phyloP scores from a whole-genome alignment of 1,284 basidiomycete species.

The Ustilago vetiveriae region DNA sequence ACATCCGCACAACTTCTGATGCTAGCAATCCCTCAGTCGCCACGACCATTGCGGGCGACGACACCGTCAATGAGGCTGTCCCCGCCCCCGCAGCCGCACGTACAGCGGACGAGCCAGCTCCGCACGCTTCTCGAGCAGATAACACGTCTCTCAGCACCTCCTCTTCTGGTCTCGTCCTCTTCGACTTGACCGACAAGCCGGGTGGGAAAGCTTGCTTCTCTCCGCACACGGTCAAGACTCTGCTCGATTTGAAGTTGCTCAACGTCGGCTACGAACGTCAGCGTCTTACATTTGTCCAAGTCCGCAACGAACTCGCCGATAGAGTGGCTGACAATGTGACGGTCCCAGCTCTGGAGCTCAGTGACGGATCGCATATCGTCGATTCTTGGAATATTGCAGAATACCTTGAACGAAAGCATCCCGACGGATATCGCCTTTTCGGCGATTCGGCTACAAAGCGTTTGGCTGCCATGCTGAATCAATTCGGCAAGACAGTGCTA shows the following conservation, averaged over 20 bases:
- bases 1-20: constrained; percentile 18
- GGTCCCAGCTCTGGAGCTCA: constrained; percentile 52
- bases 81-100: constrained; percentile 26
- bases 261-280: constrained; percentile 56
- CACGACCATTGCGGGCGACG: no score
- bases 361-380: constrained; percentile 51
- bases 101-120: constrained; percentile 8
- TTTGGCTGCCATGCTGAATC: constrained; percentile 48
- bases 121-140: constrained; percentile 17
- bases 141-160: constrained; percentile 25
- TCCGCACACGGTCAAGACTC: constrained; percentile 54
- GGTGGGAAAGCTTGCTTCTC: constrained; percentile 35
- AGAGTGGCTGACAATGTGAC: constrained; percentile 51
- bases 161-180: constrained; percentile 49
- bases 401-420: constrained; percentile 45
- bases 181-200: constrained; percentile 49
- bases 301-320: constrained; percentile 49
- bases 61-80: constrained; percentile 10
- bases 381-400: constrained; percentile 58
- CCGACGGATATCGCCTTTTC: constrained; percentile 37
- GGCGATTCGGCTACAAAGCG: constrained; percentile 39
- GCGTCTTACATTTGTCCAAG: constrained; percentile 52
- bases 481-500: constrained; percentile 43
- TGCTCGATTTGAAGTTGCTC: constrained; percentile 56
- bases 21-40: neutral